Base-by-base conservation (phyloP, 2,329 filamentous ascomycete species). In the Stagonosporopsis rhizophila region DNA sequence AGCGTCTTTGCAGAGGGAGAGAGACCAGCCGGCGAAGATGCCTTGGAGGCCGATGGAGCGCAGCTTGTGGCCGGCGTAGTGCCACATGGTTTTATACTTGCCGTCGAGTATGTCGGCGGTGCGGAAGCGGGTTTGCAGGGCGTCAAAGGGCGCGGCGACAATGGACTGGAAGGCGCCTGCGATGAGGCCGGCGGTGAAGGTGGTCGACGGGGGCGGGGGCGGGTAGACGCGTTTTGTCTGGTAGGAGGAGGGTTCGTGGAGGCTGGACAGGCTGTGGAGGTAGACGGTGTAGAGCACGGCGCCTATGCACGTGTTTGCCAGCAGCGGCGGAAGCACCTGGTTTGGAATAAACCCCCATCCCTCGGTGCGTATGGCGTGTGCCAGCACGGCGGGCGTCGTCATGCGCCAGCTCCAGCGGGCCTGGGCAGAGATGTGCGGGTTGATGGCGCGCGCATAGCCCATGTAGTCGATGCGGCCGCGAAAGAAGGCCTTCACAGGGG, bases 401-500 rank as follows among this genome's bases (percentile, higher is more conserved):
- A 85, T 83, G 50, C 85, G 80, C 74, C 87, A 83, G 45, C 84
- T 86, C 85, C 85, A 88, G 54, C 74, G 68, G 25, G 78, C 73
- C 22, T 78, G 73, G 38, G 78, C 75, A 56, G 80, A 73, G 11
- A 82, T 76, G 62, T 80, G 79, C 8, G 86, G 86, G 64, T 85
- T 86, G 68, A 88, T 85, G 56, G 85, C 85, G 72, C 85, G 77
- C 23, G 85, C 85, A 77, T 87, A 87, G 51, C 84, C 85, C 58
- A 82, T 82, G 73, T 92, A 96, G 80, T 97, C 93, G 61, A 97
- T 92, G 56, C 93, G 82, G 1, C 91, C 93, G 59, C 91, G 86
- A 78, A 97, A 96, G 74, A 97, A 97, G 15, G 92, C 90, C 77
- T 96, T 96, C 49, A 92, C 90, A 0, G 93, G 93, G 0, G 92